Evolutionary conservation across 148 eudicot species (phyloP).

Genomic region (Spergularia bocconei): DNA sequence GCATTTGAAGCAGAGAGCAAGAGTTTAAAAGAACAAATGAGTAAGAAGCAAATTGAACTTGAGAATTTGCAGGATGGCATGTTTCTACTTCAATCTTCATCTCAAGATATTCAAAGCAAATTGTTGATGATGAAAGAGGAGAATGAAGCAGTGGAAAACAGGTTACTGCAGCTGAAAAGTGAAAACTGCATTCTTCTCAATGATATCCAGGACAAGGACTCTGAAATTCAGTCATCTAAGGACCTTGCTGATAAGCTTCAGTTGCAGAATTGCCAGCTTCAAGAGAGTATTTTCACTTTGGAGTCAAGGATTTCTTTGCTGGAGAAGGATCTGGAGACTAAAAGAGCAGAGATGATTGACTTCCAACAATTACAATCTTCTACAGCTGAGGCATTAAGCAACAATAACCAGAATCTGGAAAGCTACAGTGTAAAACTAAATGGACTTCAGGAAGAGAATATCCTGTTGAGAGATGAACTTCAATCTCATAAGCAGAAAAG

Average conservation of each 20-base stretch:
- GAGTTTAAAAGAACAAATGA: slow-evolving; percentile 26
- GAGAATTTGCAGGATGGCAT: slow-evolving; percentile 23
- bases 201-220: slow-evolving; percentile 40
- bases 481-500: slow-evolving; percentile 27
- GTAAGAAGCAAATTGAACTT: slow-evolving; percentile 26
- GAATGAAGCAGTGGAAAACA: slow-evolving; percentile 32
- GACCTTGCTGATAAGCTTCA: slow-evolving; percentile 10
- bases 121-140: slow-evolving; percentile 39
- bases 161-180: slow-evolving; percentile 32
- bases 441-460: slow-evolving; percentile 40
- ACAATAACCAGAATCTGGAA: slow-evolving; percentile 40
- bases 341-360: slow-evolving; percentile 28
- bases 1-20: slow-evolving; percentile 31
- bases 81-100: slow-evolving; percentile 27
- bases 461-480: slow-evolving; percentile 42
- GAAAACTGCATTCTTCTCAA: slow-evolving; percentile 30
- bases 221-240: slow-evolving; percentile 34
- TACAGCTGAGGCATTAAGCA: slow-evolving; percentile 32
- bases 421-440: slow-evolving; percentile 26
- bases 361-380: slow-evolving; percentile 33
- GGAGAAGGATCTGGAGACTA: slow-evolving; percentile 37
- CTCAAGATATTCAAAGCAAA: slow-evolving; percentile 34
- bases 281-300: slow-evolving; percentile 31
- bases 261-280: slow-evolving; percentile 33
- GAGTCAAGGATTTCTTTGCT: slow-evolving; percentile 33